Evolutionary conservation across 352 stramenopile genomes (phyloP).

Genomic region (Globisporangium nagaii): DNA sequence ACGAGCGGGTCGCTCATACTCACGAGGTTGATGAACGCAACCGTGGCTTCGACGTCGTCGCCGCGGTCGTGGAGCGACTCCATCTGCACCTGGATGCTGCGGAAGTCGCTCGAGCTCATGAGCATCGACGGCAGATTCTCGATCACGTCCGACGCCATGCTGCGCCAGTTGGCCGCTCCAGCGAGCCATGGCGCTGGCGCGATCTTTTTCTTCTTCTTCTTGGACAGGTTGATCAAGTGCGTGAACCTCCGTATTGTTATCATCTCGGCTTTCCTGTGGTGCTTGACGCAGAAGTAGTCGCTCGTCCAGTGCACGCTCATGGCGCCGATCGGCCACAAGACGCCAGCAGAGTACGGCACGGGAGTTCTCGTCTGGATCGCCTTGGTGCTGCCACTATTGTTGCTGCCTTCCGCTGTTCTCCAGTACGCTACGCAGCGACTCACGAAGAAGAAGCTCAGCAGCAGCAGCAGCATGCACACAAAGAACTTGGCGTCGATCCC

Average conservation of each 20-base stretch:
- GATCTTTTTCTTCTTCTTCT: not conserved
- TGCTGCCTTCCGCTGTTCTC: not conserved
- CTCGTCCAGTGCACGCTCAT: constrained; percentile 13
- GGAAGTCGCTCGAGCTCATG: not conserved
- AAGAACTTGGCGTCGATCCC: constrained; percentile 10
- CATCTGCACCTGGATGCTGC: constrained; percentile 1
- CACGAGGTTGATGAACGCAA: constrained; percentile 35
- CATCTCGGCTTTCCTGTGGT: not conserved
- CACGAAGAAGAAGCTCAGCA: not conserved
- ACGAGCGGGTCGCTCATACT: constrained; percentile 37
- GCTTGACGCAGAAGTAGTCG: constrained; percentile 9
- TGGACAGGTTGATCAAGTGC: not conserved
- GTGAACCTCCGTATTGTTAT: not conserved
- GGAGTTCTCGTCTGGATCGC: not conserved
- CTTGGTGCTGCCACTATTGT: not conserved
- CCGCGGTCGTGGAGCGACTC: not conserved
- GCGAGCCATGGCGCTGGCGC: not conserved
- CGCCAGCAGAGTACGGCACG: constrained; percentile 9
- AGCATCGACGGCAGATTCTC: constrained; percentile 1
- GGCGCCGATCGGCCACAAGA: constrained; percentile 6
- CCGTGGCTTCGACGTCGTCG: constrained; percentile 6
- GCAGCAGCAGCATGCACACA: not conserved
- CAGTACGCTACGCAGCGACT: not conserved
- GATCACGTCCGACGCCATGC: not conserved
- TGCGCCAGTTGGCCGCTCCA: not conserved